Percentiles rank a stretch among this genome's conserved stretches.
Evolutionary conservation across 2,329 filamentous ascomycete species (phyloP).

Genomic region (Colletotrichum phormii): DNA sequence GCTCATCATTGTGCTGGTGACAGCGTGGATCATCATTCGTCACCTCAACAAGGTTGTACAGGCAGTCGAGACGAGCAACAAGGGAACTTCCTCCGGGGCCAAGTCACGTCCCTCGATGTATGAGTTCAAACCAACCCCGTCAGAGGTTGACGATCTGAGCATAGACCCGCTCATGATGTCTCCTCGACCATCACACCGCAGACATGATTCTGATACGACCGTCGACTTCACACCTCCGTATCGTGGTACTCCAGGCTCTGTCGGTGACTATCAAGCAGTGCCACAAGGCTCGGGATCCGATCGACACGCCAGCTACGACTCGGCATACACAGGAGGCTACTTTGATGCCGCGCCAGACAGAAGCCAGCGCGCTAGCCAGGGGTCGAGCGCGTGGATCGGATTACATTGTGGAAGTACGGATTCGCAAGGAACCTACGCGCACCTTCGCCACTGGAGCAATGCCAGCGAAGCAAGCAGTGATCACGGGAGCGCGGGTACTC

Average conservation of each 20-base stretch:
- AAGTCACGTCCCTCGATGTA: conserved; percentile 49
- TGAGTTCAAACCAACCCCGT: conserved; percentile 53
- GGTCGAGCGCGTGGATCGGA: conserved; percentile 37
- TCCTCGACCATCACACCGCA: conserved; percentile 39
- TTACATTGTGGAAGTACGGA: conserved; percentile 49
- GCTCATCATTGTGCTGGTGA: conserved; percentile 59
- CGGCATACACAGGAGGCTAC: conserved; percentile 43
- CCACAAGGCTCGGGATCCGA: conserved; percentile 38
- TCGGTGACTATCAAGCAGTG: conserved; percentile 35
- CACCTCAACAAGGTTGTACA: conserved; percentile 60
- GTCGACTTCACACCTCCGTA: conserved; percentile 39
- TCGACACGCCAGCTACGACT: conserved; percentile 45
- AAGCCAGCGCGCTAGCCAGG: conserved; percentile 38
- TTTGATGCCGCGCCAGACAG: conserved; percentile 42
- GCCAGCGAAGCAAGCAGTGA: conserved; percentile 56
- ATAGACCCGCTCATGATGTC: conserved; percentile 53
- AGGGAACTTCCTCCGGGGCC: conserved; percentile 47
- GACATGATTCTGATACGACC: conserved; percentile 31
- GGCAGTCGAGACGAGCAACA: conserved; percentile 48
- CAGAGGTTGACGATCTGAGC: conserved; percentile 57
- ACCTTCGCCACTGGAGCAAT: conserved; percentile 56
- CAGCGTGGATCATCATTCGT: conserved; percentile 61
- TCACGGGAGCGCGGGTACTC: conserved; percentile 39
- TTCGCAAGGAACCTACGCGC: conserved; percentile 50
- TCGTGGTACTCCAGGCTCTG: conserved; percentile 20